Percentiles rank a stretch among this genome's conserved stretches.
Evolutionary conservation across 176 grass and related monocot genomes (phyloP).

Genomic region (Triticum monococcum): DNA sequence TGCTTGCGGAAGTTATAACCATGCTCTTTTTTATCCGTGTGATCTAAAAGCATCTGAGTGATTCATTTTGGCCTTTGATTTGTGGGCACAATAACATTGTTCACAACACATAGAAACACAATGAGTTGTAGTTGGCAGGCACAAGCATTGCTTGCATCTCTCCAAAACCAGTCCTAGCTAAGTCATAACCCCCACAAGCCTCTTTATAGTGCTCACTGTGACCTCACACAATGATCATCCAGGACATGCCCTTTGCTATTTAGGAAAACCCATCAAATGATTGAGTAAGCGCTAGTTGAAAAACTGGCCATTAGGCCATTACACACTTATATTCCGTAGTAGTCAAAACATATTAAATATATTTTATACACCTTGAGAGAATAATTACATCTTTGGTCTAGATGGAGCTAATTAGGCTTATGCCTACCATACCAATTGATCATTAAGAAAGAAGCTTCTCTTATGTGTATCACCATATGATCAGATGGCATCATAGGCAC

Average conservation of each 20-base stretch:
- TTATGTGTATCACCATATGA: slow-evolving; percentile 10
- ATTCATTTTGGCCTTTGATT: no score
- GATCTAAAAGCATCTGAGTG: no score
- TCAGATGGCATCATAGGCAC: slow-evolving; percentile 20
- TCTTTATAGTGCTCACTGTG: background rate
- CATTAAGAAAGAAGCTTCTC: background rate
- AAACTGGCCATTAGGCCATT: background rate
- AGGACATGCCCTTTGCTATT: background rate
- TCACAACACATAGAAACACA: no score
- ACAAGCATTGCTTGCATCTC: no score
- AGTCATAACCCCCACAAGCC: no score
- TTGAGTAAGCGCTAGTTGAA: background rate
- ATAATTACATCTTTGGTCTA: slow-evolving; percentile 33
- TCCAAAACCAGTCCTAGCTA: no score
- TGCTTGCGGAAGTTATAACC: no score
- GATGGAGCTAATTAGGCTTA: background rate
- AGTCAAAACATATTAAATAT: slow-evolving; percentile 2
- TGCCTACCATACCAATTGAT: slow-evolving; percentile 27
- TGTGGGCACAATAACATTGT: no score
- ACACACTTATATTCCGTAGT: background rate
- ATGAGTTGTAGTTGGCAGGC: no score
- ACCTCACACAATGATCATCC: background rate
- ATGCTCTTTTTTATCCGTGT: no score
- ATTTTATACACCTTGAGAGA: slow-evolving; percentile 29
- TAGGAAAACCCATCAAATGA: background rate